Evolutionary conservation across 73 alveolate genomes (phyloP), one percentile per base, ranked within the genome.

Genomic region (Paramecium bursaria): DNA sequence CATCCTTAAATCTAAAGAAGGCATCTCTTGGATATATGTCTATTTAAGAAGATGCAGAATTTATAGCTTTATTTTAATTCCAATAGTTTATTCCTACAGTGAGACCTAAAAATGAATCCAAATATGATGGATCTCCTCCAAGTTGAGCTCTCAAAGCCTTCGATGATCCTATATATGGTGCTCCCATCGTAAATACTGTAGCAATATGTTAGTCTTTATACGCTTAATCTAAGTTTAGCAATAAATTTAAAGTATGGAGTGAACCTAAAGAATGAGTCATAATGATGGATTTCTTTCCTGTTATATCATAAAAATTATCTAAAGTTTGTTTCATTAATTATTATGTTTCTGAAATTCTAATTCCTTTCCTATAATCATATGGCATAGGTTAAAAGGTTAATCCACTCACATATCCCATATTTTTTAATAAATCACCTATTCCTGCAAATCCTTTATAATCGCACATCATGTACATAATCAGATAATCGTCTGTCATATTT

Each of bases 151-250:
- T 50, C n/a, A 75, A 27, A 1, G 77, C 77, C 46, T 75, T 75
- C n/a, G 88, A 50, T 49, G 88, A 22, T 14, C 88, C 88, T 14
- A 75, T 26, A 27, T 50, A 75, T 33, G 88, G 88, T 33, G 77
- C 77, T 11, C 88, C 88, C 52, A 61, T 61, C 3, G 88, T 50
- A 44, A 75, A 15, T 50, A 75, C 35, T 14, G 49, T 10, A 9
- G 73, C 74, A 4, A 75, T 31, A 3, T 44, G 35, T 27, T 30
- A 26, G 7, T 48, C 35, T 50, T 75, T 75, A 9, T 55, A 35
- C 46, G 31, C 33, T 75, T 75, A 49, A n/a, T 53, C 17, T 27
- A 75, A 50, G 13, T 75, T 55, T 4, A 35, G 22, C 11, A 75
- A 52, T 2, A 61, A 39, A 19, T 75, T 75, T 1, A 75, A 35